Base-by-base conservation (phyloP, 345 rosid species). In the Rhizophora apiculata region DNA sequence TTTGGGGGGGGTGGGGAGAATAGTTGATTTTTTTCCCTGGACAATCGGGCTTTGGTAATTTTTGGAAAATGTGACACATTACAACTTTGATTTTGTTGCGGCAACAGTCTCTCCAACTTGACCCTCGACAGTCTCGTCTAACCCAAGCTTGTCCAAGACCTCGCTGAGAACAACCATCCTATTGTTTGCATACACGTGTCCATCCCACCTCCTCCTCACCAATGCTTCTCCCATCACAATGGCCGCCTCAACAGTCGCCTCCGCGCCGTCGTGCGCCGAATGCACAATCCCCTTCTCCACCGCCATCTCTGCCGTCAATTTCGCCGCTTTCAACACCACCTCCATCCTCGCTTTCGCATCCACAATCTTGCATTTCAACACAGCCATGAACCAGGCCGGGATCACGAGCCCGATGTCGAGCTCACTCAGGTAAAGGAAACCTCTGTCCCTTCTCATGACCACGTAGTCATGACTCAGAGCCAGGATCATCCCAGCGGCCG, bases 381-480 rank as follows among this genome's bases (percentile, higher is more conserved):
- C 3, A n/a, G 69, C 52, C 51, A 29, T 16, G 34, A 74, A 68
- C 73, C 78, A 74, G 6, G 21, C 49, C 8, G 74, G 56, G n/a
- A 74, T 49, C 24, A 69, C 74, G 3, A 74, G 64, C 39, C 74
- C 74, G 22, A 74, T 69, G 32, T 69, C 78, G 6, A 74, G 30
- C 68, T 69, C 78, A 27, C 78, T 74, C 70, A 64, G 36, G 73
- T 69, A 68, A 22, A 74, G 22, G n/a, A 74, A 69, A 8, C 78
- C 69, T 8, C 73, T 29, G 27, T 74, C 78, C 60, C 27, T 68
- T 20, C 74, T 63, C 78, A 69, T 74, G 10, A 69, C 13, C 60
- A 74, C 34, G 26, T 68, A 63, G 51, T 74, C 78, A 11, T 74
- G 78, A 22, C 43, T 3, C 26, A 74, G 3, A 6, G 78, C 78